Evolutionary conservation across 345 rosid species (phyloP).

Genomic region (Pistacia integerrima): DNA sequence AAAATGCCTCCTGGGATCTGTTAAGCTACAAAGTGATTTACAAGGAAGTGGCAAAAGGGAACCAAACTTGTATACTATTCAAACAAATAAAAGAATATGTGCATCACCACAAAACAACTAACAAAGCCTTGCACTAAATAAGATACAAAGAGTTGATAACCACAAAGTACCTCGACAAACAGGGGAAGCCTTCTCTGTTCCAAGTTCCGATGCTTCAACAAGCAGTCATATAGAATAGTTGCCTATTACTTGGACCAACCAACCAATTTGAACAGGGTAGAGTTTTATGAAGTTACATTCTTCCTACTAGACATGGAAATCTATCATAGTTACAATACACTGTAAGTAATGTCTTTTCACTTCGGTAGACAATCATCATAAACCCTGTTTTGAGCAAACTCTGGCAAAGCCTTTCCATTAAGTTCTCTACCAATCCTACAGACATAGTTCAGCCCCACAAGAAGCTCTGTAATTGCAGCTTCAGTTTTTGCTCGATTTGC

Average conservation of each 20-base stretch:
- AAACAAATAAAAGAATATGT: constrained; percentile 22
- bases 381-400: constrained; percentile 10
- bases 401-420: constrained; percentile 17
- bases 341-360: constrained; percentile 11
- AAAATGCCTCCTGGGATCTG: constrained; percentile 10
- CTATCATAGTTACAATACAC: not conserved
- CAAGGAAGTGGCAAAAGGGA: constrained; percentile 4
- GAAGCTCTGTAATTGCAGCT: constrained; percentile 61
- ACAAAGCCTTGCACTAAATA: constrained; percentile 9
- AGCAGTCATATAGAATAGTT: not conserved
- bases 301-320: not conserved
- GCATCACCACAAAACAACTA: not conserved
- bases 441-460: constrained; percentile 58
- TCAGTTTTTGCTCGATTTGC: constrained; percentile 65
- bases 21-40: constrained; percentile 6
- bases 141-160: constrained; percentile 4
- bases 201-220: too few species aligned
- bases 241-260: not conserved
- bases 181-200: too few species aligned
- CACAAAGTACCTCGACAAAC: constrained; percentile 15
- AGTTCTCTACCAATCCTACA: constrained; percentile 36
- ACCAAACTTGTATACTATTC: constrained; percentile 7
- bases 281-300: not conserved
- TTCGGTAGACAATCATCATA: not conserved
- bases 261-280: not conserved